Base-by-base conservation (phyloP, 2,329 filamentous ascomycete species). In the Aspergillus pseudonomiae region DNA sequence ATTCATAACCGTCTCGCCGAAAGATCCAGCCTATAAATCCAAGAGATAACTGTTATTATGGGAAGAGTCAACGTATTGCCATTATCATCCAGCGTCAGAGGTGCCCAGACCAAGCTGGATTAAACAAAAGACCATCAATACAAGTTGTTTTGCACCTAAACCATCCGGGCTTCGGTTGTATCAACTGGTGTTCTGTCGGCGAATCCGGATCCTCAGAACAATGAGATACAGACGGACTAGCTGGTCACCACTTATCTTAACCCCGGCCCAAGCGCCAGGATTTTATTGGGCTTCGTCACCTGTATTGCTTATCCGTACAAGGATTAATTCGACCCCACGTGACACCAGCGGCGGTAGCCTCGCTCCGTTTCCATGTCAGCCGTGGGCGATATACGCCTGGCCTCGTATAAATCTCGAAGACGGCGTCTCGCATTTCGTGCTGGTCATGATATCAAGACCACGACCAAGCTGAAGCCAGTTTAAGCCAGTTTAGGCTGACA, bases 331-430 rank as follows among this genome's bases (percentile, higher is more conserved):
- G 39, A 41, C 53, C 26, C 32, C 53, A 56, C 32, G 32, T 56
- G 53, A 56, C 36, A 34, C 53, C 53, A 36, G 53, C 53, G 14
- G 53, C 28, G 53, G 28, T n/a, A 56, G 53, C 28, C 53, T 56
- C 36, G 53, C 53, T 56, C 53, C 53, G 26, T 56, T 56, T 56
- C 53, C 53, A 56, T 36, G 53, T 39, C 53, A 56, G 53, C 53
- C 16, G 16, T 56, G 2, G 53, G 53, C 30, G 53, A 56, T 56
- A 36, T 36, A 1, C 14, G 39, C 14, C 30, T 16, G 53, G 53
- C 32, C 53, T 39, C 32, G 34, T 56, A 56, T 56, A 24, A 56
- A 16, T n/a, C 53, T 39, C 10, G 53, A 56, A 56, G 3, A 34
- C 26, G 53, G 53, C 32, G 28, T 56, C 26, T 56, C 32, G 14